Percentiles rank a stretch among this genome's conserved stretches.
These are phyloP conservation scores for Echinosophora koreensis DNA, from an alignment of 306 rosid genomes.

Conservation along the genomic window DNA sequence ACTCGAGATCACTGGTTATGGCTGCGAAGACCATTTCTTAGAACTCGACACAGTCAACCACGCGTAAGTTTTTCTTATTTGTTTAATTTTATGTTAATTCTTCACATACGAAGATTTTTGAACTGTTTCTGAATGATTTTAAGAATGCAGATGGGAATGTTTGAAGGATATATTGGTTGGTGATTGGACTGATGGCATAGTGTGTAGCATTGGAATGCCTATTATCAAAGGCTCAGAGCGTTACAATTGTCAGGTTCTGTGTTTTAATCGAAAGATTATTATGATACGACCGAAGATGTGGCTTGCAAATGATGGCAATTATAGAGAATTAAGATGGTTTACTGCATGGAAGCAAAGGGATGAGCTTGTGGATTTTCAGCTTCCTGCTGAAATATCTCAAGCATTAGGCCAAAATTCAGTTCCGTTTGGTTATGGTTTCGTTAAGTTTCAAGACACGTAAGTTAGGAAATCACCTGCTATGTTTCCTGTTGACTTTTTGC, in stretches of 20 bases:
- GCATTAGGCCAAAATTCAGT: slow-evolving; percentile 70
- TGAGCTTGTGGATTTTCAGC: slow-evolving; percentile 77
- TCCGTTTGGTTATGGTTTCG: slow-evolving; percentile 93
- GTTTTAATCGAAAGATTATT: slow-evolving; percentile 77
- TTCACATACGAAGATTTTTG: not conserved
- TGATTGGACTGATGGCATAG: slow-evolving; percentile 87
- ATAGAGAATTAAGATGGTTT: slow-evolving; percentile 97
- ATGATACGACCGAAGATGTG: slow-evolving; percentile 94
- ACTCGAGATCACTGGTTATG: slow-evolving; percentile 94
- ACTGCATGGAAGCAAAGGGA: slow-evolving; percentile 89
- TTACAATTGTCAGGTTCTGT: slow-evolving; percentile 85
- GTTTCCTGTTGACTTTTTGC: not conserved
- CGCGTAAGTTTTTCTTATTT: slow-evolving; percentile 67
- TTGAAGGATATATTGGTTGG: slow-evolving; percentile 79
- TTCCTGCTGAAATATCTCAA: slow-evolving; percentile 74
- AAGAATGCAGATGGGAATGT: slow-evolving; percentile 87
- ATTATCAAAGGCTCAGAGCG: slow-evolving; percentile 87
- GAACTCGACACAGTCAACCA: slow-evolving; percentile 90
- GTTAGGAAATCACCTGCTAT: slow-evolving; percentile 48
- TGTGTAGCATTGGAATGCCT: slow-evolving; percentile 98
- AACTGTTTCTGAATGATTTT: not conserved
- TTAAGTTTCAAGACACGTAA: slow-evolving; percentile 91
- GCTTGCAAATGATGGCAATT: slow-evolving; percentile 98
- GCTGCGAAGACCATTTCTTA: slow-evolving; percentile 96
- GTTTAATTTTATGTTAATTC: not conserved